A percentile compares a stretch with the other conserved stretches of the same genome.
These are phyloP conservation scores for Crucihimalaya himalaica DNA, from an alignment of 345 rosid genomes.

Conservation along the genomic window DNA sequence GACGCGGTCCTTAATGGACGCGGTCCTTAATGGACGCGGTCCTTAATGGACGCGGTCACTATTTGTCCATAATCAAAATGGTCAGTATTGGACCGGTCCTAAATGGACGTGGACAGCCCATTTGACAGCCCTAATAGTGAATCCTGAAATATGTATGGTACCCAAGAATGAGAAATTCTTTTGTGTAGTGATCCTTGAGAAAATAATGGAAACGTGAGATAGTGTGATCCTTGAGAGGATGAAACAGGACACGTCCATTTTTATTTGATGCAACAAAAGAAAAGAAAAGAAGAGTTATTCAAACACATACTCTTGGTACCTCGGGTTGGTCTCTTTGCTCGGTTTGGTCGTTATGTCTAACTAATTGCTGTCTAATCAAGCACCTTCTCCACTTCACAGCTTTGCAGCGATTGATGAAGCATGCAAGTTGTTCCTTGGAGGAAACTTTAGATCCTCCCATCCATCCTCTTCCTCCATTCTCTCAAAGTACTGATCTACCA, in stretches of 20 bases:
- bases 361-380: neutral
- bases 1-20: no score
- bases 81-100: no score
- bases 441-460: constrained; percentile 56
- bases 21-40: no score
- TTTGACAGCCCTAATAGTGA: no score
- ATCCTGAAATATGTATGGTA: no score
- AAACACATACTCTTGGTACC: neutral
- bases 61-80: no score
- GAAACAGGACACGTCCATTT: neutral
- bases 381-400: constrained; percentile 42
- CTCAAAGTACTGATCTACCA: constrained; percentile 64
- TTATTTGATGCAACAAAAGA: neutral
- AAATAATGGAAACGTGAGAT: neutral
- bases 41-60: no score
- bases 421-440: constrained; percentile 49
- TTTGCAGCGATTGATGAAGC: constrained; percentile 48
- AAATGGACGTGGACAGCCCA: no score
- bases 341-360: neutral
- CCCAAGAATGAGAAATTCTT: no score
- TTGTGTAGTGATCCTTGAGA: no score
- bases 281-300: neutral
- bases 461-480: constrained; percentile 51
- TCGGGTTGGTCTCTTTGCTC: neutral
- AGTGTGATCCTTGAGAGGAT: neutral